Conservation (phyloP, 2,329 filamentous ascomycete genomes). For the Sporothrix euskadiensis region DNA sequence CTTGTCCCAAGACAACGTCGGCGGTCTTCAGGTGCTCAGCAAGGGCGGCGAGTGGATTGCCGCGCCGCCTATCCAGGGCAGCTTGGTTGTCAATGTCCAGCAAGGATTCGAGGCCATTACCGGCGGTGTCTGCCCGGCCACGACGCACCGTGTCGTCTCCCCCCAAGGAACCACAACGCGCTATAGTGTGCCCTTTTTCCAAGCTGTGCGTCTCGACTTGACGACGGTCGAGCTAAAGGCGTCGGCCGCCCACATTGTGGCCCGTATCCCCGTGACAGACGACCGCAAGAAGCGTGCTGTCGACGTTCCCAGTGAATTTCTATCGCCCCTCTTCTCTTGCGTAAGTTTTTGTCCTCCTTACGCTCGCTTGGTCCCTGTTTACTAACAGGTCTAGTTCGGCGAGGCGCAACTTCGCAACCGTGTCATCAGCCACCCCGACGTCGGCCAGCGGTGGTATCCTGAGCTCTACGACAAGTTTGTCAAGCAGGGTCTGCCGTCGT, state of each 20-base stretch:
- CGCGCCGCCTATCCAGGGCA: constrained; percentile 49
- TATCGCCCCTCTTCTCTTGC: constrained; percentile 29
- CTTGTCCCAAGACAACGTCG: constrained; percentile 57
- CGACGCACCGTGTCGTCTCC: constrained; percentile 48
- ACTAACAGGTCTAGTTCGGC: constrained; percentile 23
- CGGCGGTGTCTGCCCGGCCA: constrained; percentile 54
- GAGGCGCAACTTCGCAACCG: constrained; percentile 31
- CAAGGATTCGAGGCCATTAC: constrained; percentile 61
- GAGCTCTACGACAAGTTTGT: constrained; percentile 29
- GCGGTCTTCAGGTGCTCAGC: constrained; percentile 56
- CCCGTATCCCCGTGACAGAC: constrained; percentile 28
- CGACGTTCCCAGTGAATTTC: constrained; percentile 31
- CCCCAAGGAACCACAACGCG: constrained; percentile 22
- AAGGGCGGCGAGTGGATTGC: constrained; percentile 52
- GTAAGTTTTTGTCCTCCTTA: constrained; percentile 19
- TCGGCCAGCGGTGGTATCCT: constrained; percentile 30
- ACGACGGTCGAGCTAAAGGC: constrained; percentile 26
- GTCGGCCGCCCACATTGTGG: constrained; percentile 29
- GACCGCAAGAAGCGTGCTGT: constrained; percentile 29
- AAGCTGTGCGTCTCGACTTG: constrained; percentile 51
- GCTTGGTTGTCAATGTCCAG: constrained; percentile 60
- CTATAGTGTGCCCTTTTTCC: constrained; percentile 51
- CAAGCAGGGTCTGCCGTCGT: constrained; percentile 20
- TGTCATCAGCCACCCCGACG: constrained; percentile 30
- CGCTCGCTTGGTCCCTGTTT: background rate